Evolutionary conservation across 1,284 basidiomycete species (phyloP).

Genomic region (Clitocybe nebularis): DNA sequence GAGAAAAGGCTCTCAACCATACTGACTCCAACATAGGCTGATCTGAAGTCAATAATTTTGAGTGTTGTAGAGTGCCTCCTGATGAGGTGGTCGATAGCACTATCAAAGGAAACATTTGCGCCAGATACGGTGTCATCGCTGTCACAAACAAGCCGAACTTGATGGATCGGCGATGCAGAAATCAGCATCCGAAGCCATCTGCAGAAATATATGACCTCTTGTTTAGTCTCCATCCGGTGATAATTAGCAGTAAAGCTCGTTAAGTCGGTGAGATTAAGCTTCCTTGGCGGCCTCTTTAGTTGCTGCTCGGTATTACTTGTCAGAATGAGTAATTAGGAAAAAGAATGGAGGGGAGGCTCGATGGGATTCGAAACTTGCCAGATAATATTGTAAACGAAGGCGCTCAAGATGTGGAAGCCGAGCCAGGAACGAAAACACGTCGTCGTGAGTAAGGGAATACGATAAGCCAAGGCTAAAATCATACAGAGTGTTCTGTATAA

Average conservation of each 20-base stretch:
- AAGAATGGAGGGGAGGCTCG: too few species aligned
- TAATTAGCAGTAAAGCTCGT: conserved; percentile 37
- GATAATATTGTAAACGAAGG: conserved; percentile 44
- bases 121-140: conserved; percentile 17
- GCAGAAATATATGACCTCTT: conserved; percentile 32
- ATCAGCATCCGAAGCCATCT: conserved; percentile 43
- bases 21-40: conserved; percentile 29
- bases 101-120: conserved; percentile 32
- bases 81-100: conserved; percentile 38
- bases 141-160: conserved; percentile 30
- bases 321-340: not conserved
- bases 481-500: conserved; percentile 26
- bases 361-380: conserved; percentile 29
- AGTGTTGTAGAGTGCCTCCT: conserved; percentile 33
- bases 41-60: conserved; percentile 30
- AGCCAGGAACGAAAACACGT: conserved; percentile 43
- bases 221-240: conserved; percentile 18
- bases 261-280: conserved; percentile 29
- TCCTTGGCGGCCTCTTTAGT: conserved; percentile 30
- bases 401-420: conserved; percentile 32
- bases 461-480: conserved; percentile 46
- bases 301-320: conserved; percentile 30
- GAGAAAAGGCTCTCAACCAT: conserved; percentile 12
- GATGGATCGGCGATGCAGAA: conserved; percentile 33
- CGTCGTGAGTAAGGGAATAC: conserved; percentile 48